Percentiles rank a stretch among this genome's conserved stretches.
These are phyloP conservation scores for Cercospora zeina DNA, from an alignment of 2,329 filamentous ascomycete species.

Conservation along the genomic window DNA sequence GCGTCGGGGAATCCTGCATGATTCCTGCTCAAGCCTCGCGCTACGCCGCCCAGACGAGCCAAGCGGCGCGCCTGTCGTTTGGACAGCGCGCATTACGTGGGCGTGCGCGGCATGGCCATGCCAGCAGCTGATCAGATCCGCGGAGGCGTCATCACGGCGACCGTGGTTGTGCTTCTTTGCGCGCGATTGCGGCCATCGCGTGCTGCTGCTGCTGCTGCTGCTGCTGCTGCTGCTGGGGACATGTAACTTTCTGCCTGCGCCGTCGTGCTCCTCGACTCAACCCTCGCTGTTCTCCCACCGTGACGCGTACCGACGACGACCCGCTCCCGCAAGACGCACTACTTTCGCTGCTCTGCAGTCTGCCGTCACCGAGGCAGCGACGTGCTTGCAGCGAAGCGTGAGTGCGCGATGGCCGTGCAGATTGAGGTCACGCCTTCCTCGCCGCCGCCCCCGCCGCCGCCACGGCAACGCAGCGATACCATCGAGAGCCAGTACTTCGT, in stretches of 20 bases:
- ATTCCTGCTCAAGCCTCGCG: neutral
- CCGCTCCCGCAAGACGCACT: neutral
- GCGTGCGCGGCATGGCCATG: conserved; percentile 4
- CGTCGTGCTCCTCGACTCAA: neutral
- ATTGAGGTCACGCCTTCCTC: conserved; percentile 23
- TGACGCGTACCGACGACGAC: neutral
- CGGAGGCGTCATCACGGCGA: conserved; percentile 5
- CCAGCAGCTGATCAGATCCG: conserved; percentile 3
- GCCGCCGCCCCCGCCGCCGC: conserved; percentile 18
- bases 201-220: neutral
- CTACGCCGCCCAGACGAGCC: neutral
- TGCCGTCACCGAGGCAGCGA: too few species aligned
- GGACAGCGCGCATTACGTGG: conserved; percentile 4
- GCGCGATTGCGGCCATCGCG: neutral
- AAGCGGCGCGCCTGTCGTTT: conserved; percentile 2
- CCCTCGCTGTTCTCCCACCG: neutral
- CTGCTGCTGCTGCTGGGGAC: too few species aligned
- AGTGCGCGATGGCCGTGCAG: conserved; percentile 13
- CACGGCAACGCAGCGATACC: conserved; percentile 32
- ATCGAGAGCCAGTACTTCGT: conserved; percentile 37
- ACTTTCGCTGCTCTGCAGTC: neutral
- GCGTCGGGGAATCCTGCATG: neutral
- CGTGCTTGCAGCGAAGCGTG: conserved; percentile 1
- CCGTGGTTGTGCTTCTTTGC: neutral
- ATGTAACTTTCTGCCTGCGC: neutral